Conservation (phyloP, 1,284 basidiomycete genomes). For the Erythrobasidium hasegawianum region DNA sequence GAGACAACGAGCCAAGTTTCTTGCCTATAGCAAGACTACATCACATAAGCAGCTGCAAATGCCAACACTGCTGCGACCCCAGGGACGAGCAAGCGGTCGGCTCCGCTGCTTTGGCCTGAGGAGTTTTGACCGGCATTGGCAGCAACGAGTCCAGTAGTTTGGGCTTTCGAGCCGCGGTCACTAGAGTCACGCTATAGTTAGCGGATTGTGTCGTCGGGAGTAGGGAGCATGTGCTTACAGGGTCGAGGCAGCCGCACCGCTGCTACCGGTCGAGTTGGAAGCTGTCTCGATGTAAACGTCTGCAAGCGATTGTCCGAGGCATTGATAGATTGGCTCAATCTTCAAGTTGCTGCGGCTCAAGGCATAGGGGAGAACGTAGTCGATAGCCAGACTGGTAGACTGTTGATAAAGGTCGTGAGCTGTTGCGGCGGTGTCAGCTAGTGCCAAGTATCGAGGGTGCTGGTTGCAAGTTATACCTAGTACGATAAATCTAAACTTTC, state of each 20-base stretch:
- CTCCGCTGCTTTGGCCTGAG: not conserved
- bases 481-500: too few species aligned
- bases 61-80: not conserved
- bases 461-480: slow-evolving; percentile 4
- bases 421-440: too few species aligned
- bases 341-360: slow-evolving; percentile 60
- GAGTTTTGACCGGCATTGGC: slow-evolving; percentile 3
- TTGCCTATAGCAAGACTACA: too few species aligned
- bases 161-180: slow-evolving; percentile 14
- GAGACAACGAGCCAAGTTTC: not conserved
- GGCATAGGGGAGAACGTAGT: slow-evolving; percentile 75
- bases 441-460: too few species aligned
- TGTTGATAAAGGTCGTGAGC: slow-evolving; percentile 80
- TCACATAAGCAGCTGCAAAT: slow-evolving; percentile 2
- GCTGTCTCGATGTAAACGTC: slow-evolving; percentile 60
- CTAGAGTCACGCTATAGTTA: too few species aligned
- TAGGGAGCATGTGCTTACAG: not conserved
- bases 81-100: not conserved
- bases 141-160: not conserved
- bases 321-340: slow-evolving; percentile 60
- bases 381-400: slow-evolving; percentile 80
- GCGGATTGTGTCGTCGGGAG: too few species aligned
- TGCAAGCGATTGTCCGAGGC: slow-evolving; percentile 58
- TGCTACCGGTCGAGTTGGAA: slow-evolving; percentile 12
- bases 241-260: not conserved